Evolutionary conservation across 108 stramenopile species (phyloP), one percentile per base, ranked within the genome.

Genomic region (Nitzschia putrida): DNA sequence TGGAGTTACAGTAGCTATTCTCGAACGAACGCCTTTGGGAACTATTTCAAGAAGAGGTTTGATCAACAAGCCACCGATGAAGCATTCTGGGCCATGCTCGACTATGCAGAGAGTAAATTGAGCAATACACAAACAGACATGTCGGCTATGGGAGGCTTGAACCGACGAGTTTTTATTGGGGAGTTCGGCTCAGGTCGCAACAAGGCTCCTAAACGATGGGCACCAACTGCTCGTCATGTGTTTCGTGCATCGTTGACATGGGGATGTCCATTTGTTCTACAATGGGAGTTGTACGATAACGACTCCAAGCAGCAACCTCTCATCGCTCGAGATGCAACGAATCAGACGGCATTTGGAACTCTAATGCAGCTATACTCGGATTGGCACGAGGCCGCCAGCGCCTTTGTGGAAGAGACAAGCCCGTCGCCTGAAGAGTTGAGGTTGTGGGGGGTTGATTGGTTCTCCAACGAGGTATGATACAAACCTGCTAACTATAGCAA

Each of bases 81-180:
- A 47, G 40, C 16, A 0, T 47, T 63, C 61, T 63, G 61, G 61
- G 3, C 14, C 3, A 2, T 63, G n/a, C 23, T 63, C 0, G 44
- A 45, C 61, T 45, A 63, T 63, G 61, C 61, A 41, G 22, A 63
- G 21, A 63, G 44, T 42, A 63, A 63, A 8, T 24, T 63, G 22
- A 18, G 2, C 22, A 44, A 3, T 0, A 63, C 61, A 11, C 7
- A 5, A 3, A 63, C 61, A 21, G 44, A 63, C 40, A 11, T 63
- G n/a, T 20, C 22, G 3, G 44, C 45, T 3, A 37, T 63, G 61
- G 61, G 61, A 45, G 61, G 44, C 22, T 44, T 47, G 44, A 8
- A 1, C 3, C 3, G 11, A 14, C 42, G 61, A 40, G 61, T 63
- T 2, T 63, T 63, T 22, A 47, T 63, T 47, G 61, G 61, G 0